phyloP scores from a whole-genome alignment of 1,284 basidiomycete genomes.

The Puccinia horiana region DNA sequence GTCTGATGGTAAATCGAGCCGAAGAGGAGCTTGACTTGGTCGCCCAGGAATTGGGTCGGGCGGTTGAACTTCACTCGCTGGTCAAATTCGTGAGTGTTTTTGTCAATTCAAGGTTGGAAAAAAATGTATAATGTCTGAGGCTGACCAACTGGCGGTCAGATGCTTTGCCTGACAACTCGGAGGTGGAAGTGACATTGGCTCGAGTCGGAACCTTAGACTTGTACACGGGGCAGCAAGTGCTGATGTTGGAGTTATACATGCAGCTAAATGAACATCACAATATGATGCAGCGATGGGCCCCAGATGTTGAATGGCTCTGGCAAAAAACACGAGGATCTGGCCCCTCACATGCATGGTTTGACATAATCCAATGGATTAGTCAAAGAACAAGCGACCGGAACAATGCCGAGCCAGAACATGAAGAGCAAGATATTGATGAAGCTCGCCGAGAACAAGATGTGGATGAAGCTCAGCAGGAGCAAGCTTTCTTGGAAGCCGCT shows the following conservation, averaged over 20 bases:
- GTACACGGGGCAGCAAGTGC: constrained; percentile 8
- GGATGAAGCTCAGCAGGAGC: no score
- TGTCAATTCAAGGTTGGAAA: not conserved
- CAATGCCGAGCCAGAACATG: no score
- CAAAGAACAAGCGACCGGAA: no score
- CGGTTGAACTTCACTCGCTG: not conserved
- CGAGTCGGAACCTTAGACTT: not conserved
- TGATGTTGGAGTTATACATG: constrained; percentile 7
- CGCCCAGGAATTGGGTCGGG: constrained; percentile 8
- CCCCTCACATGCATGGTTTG: not conserved
- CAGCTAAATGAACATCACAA: not conserved
- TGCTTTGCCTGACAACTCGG: not conserved
- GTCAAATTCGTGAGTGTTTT: constrained; percentile 2
- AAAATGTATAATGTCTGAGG: not conserved
- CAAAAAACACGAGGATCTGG: not conserved
- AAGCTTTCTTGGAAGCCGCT: no score
- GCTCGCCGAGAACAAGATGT: no score
- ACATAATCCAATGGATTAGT: no score
- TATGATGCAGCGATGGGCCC: not conserved
- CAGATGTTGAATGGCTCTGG: constrained; percentile 21
- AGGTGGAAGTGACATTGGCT: not conserved
- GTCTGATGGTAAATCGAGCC: not conserved
- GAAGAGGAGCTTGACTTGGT: constrained; percentile 3
- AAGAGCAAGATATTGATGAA: no score
- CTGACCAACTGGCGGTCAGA: not conserved